Conservation (phyloP, 805 yeast genomes). For the Candida insectalens region DNA sequence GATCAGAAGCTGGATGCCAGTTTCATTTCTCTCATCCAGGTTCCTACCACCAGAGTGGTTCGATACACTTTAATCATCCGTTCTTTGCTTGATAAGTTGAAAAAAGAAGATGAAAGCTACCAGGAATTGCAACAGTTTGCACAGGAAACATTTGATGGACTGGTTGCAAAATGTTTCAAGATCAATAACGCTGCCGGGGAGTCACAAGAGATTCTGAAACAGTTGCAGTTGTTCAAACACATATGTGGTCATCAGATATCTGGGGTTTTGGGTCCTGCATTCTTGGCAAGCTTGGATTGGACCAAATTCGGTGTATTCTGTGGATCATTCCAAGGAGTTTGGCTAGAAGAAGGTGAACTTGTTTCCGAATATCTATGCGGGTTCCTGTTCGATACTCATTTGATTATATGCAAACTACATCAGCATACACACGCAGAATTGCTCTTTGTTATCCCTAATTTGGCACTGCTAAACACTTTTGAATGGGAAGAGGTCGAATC, state of each 20-base stretch:
- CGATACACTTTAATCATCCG: conserved; percentile 45
- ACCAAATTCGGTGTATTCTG: too few relatives aligned
- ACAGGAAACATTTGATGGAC: conserved; percentile 10
- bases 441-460: conserved; percentile 39
- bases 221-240: conserved; percentile 9
- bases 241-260: too few relatives aligned
- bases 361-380: conserved; percentile 22
- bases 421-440: conserved; percentile 21
- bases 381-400: conserved; percentile 38
- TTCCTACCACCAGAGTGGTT: conserved; percentile 40
- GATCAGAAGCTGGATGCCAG: conserved; percentile 40
- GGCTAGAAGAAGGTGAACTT: conserved; percentile 23
- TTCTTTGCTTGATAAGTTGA: conserved; percentile 23
- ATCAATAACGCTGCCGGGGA: conserved; percentile 15
- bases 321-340: conserved; percentile 33
- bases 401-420: conserved; percentile 25
- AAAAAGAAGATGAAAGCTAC: conserved; percentile 10
- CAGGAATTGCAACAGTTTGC: conserved; percentile 16
- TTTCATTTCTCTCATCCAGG: conserved; percentile 41
- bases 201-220: conserved; percentile 11
- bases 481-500: conserved; percentile 17
- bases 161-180: conserved; percentile 13
- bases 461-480: conserved; percentile 16
- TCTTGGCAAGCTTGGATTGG: conserved; percentile 35
- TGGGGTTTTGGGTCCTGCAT: too few relatives aligned